These are phyloP conservation scores for Musa troglodytarum DNA, from an alignment of 176 grass and related monocot species.

Conservation along the genomic window DNA sequence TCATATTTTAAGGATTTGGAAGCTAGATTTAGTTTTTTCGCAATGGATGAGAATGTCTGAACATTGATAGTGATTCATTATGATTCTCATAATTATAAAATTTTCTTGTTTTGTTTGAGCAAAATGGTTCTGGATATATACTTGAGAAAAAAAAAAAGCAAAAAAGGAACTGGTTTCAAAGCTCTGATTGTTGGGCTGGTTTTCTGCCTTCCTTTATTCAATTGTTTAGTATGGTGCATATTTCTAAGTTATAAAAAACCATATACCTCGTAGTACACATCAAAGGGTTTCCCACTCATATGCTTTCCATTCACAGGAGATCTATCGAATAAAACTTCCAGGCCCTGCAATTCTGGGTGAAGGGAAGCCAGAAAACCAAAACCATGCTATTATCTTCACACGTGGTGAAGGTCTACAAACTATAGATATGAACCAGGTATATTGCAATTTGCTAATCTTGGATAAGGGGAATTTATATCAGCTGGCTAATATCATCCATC, in stretches of 20 bases:
- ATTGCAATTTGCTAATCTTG: conserved; percentile 17
- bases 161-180: too few species aligned
- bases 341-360: conserved; percentile 82
- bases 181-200: too few species aligned
- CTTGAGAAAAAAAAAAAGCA: too few species aligned
- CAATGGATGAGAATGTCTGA: too few species aligned
- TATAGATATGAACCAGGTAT: conserved; percentile 97
- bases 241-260: neutral
- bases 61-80: too few species aligned
- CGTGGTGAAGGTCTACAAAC: conserved; percentile 93
- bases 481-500: conserved; percentile 22
- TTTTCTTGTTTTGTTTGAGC: too few species aligned
- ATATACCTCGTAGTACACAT: neutral
- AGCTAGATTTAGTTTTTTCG: too few species aligned
- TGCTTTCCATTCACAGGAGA: conserved; percentile 50
- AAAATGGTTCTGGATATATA: too few species aligned
- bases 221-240: too few species aligned
- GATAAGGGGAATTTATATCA: neutral
- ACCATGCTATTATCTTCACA: conserved; percentile 93
- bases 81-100: too few species aligned
- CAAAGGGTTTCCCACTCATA: conserved; percentile 1
- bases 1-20: too few species aligned
- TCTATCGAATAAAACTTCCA: conserved; percentile 92
- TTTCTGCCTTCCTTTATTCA: too few species aligned
- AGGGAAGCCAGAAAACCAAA: conserved; percentile 98